These are phyloP conservation scores for Penicillium griseofulvum DNA, from an alignment of 2,329 filamentous ascomycete species.

Conservation along the genomic window DNA sequence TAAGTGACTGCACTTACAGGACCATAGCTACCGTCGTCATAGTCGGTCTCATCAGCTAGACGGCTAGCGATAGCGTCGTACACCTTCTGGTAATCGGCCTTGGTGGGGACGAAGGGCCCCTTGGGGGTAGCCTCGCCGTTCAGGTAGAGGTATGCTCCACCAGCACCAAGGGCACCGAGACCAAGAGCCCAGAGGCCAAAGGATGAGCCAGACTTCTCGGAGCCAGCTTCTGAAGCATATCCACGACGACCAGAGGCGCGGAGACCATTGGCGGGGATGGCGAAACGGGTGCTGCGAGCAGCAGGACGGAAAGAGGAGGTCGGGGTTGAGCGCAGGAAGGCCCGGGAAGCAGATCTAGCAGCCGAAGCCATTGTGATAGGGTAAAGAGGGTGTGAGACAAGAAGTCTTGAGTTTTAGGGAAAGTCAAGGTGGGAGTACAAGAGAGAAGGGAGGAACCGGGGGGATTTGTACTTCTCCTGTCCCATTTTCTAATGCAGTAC, in stretches of 20 bases:
- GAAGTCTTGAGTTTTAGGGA: constrained; percentile 1
- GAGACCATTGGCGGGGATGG: constrained; percentile 62
- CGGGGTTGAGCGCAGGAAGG: constrained; percentile 42
- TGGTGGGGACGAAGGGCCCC: constrained; percentile 68
- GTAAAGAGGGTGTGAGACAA: background rate
- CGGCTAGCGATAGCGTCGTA: constrained; percentile 80
- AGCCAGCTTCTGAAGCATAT: constrained; percentile 68
- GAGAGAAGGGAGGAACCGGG: constrained; percentile 12
- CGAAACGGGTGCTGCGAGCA: constrained; percentile 58
- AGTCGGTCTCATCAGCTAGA: constrained; percentile 86
- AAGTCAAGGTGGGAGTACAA: constrained; percentile 6
- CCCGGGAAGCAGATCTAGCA: constrained; percentile 44
- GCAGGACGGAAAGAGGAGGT: constrained; percentile 42
- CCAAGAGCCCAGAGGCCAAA: constrained; percentile 60
- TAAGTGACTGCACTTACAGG: constrained; percentile 53
- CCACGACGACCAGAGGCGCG: constrained; percentile 72
- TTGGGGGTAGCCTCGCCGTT: constrained; percentile 48
- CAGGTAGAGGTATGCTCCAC: constrained; percentile 64
- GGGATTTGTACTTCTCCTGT: constrained; percentile 10
- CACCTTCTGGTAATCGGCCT: constrained; percentile 91
- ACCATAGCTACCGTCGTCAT: constrained; percentile 94
- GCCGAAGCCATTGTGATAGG: constrained; percentile 40
- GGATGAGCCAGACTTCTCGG: constrained; percentile 50
- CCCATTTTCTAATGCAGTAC: background rate
- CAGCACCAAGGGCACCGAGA: constrained; percentile 59